Evolutionary conservation across 2,329 filamentous ascomycete genomes (phyloP).

Genomic region (Aspergillus fischeri): DNA sequence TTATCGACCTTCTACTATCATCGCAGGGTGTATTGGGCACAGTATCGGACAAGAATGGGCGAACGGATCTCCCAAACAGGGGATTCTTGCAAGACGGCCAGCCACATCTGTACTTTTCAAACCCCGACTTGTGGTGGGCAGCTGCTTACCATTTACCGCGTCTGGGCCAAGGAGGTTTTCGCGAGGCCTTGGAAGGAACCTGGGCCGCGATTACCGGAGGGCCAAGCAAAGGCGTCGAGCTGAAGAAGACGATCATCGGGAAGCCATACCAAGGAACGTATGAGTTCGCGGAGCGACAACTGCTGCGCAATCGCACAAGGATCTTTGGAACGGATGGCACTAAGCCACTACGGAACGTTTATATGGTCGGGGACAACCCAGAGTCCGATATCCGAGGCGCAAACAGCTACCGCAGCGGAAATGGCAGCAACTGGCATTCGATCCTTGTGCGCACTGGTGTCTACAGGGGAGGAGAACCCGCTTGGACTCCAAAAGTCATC

Average conservation of each 20-base stretch:
- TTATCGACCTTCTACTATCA: slow-evolving; percentile 79
- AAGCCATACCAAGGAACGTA: slow-evolving; percentile 80
- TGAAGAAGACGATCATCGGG: slow-evolving; percentile 68
- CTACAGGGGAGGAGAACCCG: slow-evolving; percentile 57
- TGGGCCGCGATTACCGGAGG: slow-evolving; percentile 69
- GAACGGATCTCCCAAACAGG: slow-evolving; percentile 59
- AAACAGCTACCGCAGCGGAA: slow-evolving; percentile 65
- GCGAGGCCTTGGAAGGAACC: slow-evolving; percentile 72
- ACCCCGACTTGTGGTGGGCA: slow-evolving; percentile 87
- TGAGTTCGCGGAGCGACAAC: slow-evolving; percentile 72
- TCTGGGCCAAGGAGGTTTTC: slow-evolving; percentile 87
- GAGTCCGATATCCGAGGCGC: slow-evolving; percentile 88
- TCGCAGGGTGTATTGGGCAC: slow-evolving; percentile 76
- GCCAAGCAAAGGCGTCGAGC: slow-evolving; percentile 46
- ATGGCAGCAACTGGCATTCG: slow-evolving; percentile 70
- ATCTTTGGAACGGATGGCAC: slow-evolving; percentile 39
- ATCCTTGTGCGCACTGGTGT: slow-evolving; percentile 79
- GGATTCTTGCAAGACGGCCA: slow-evolving; percentile 83
- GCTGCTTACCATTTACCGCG: slow-evolving; percentile 79
- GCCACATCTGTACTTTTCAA: slow-evolving; percentile 79
- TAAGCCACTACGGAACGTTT: slow-evolving; percentile 65
- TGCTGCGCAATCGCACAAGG: slow-evolving; percentile 57
- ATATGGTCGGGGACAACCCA: slow-evolving; percentile 91
- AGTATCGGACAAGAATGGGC: slow-evolving; percentile 67
- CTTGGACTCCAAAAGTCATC: slow-evolving; percentile 59